A percentile compares a stretch with the other conserved stretches of the same genome.
These are phyloP conservation scores for Withania somnifera DNA, from an alignment of 305 asterid species.

Conservation along the genomic window DNA sequence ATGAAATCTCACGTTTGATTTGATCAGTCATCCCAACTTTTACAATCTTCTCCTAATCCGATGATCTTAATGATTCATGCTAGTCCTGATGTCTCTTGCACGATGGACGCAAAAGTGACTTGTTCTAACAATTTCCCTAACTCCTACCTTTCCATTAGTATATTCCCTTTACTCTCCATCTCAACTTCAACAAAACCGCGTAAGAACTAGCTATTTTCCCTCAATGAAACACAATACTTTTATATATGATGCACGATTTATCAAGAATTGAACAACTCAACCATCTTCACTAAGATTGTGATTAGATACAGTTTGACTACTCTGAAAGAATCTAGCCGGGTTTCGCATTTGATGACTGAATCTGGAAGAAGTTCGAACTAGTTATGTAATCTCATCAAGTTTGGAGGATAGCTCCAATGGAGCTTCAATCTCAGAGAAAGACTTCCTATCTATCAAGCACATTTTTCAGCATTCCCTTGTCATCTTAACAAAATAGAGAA, in stretches of 20 bases:
- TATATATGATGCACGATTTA: background rate
- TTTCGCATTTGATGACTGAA: constrained; percentile 10
- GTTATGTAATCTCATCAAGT: constrained; percentile 35
- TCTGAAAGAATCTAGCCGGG: background rate
- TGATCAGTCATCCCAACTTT: constrained; percentile 71
- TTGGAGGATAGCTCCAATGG: constrained; percentile 27
- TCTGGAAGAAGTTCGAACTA: background rate
- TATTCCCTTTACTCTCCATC: constrained; percentile 42
- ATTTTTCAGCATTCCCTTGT: constrained; percentile 88
- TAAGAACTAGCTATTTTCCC: constrained; percentile 3
- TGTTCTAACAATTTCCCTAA: constrained; percentile 71
- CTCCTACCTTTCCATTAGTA: constrained; percentile 57
- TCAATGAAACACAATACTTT: background rate
- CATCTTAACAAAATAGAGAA: constrained; percentile 20
- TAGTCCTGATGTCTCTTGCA: constrained; percentile 39
- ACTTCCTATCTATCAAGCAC: constrained; percentile 39
- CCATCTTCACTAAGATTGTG: constrained; percentile 51
- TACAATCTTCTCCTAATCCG: constrained; percentile 50
- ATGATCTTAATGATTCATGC: constrained; percentile 40
- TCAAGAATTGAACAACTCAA: constrained; percentile 18
- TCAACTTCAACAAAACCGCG: background rate
- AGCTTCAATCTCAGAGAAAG: constrained; percentile 25
- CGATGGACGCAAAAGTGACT: constrained; percentile 74
- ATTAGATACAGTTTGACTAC: constrained; percentile 15
- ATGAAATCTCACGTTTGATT: constrained; percentile 52